Conservation (phyloP, 352 stramenopile species). For the Globisporangium paroecandrum region DNA sequence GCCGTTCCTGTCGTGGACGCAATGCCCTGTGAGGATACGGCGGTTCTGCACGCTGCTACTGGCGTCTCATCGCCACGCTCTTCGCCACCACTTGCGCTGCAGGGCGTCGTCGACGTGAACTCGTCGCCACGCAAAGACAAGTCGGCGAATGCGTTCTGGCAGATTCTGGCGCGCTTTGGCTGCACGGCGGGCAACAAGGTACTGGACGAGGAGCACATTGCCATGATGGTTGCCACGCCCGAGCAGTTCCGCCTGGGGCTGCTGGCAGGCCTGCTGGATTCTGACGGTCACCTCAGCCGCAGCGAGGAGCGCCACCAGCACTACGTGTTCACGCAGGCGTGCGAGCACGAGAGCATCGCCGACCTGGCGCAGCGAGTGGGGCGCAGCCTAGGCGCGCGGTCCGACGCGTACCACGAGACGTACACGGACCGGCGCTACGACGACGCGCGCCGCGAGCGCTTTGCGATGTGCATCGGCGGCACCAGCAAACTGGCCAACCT, state of each 20-base stretch:
- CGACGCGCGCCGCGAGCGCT: constrained; percentile 5
- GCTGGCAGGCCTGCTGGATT: constrained; percentile 8
- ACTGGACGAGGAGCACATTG: constrained; percentile 8
- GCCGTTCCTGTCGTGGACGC: not conserved
- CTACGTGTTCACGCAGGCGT: constrained; percentile 10
- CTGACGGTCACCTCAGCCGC: constrained; percentile 4
- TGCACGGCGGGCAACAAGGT: constrained; percentile 8
- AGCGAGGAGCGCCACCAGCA: constrained; percentile 2
- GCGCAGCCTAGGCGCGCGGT: constrained; percentile 6
- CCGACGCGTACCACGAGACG: constrained; percentile 4
- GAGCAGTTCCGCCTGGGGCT: constrained; percentile 8
- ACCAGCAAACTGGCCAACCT: constrained; percentile 5
- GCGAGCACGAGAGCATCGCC: constrained; percentile 9
- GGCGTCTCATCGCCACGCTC: constrained; percentile 3
- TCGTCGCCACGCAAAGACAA: constrained; percentile 3
- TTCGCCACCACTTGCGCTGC: constrained; percentile 5
- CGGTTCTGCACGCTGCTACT: constrained; percentile 2
- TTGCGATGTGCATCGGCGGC: constrained; percentile 6
- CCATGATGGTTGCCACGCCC: constrained; percentile 10
- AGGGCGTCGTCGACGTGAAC: constrained; percentile 1
- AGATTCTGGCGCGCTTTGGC: constrained; percentile 9
- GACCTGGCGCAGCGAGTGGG: constrained; percentile 8
- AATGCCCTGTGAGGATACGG: constrained; percentile 4
- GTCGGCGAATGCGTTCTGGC: constrained; percentile 11
- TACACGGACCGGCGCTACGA: constrained; percentile 7